Base-by-base conservation (phyloP, 2,329 filamentous ascomycete species). In the Bisporella sp. region DNA sequence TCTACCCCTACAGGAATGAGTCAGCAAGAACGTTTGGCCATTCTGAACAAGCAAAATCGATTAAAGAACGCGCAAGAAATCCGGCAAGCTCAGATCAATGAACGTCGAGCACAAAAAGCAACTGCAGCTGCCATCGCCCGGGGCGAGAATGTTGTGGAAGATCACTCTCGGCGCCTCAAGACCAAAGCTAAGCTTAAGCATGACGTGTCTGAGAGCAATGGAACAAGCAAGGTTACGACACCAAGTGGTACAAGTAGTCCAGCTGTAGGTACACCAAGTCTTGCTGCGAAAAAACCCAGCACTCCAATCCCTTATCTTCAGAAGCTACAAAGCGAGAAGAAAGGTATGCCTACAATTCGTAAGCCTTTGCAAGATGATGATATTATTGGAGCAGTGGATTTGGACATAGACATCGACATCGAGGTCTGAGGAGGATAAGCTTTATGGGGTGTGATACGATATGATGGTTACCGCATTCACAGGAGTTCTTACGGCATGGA, bases 321-420 rank as follows among this genome's bases (percentile, higher is more conserved):
- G 74, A 65, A 49, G 58, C 57, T 57, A 48, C 63, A 56, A 49
- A 53, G 54, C 45, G 62, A 63, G 54, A 76, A 82, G 58, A 81
- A 78, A 61, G 66, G 68, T 9, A 68, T 84, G 53, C 77, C 81
- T 3, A 82, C 82, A 9, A 86, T 89, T 45, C 87, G 92, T 63
- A 84, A 87, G 69, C 84, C 85, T 31, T 79, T 90, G 51, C 85
- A 87, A 74, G 91, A 96, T 55, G 93, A 97, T 64, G 93, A 97
- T 64, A 86, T 96, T 50, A 92, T 97, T 67, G 90, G 86, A 1
- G 79, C 83, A 30, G 73, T 97, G 73, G 93, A 97, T 66, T 71
- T 97, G 60, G 92, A 89, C 31, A 89, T 97, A 65, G 92, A 97
- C 60, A 84, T 96, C 61, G 90, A 95, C 59, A 47, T 66, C 41